Conservation (phyloP, 108 stramenopile genomes). For the Hondaea fermentalgiana region DNA sequence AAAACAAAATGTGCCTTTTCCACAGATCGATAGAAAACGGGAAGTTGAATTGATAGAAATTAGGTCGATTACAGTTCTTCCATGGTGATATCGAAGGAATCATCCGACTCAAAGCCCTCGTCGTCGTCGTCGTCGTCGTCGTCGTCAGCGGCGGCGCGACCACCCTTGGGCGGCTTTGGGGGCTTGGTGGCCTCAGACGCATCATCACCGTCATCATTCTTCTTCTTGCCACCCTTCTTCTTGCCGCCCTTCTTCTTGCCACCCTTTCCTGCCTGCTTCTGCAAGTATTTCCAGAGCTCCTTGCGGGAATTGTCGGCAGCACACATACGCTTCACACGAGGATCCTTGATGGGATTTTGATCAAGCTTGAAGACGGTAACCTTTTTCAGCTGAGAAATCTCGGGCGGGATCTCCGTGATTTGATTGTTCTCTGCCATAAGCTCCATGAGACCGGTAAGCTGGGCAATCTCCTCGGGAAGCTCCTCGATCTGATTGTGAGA, state of each 20-base stretch:
- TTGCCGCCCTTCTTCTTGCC: not conserved
- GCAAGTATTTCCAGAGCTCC: not conserved
- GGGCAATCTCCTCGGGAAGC: not conserved
- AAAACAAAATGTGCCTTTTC: too few species aligned
- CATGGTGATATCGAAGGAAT: slow-evolving; percentile 14
- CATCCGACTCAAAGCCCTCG: not conserved
- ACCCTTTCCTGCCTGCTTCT: not conserved
- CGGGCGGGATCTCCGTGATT: not conserved
- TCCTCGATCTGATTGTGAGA: not conserved
- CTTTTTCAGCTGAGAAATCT: not conserved
- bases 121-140: not conserved
- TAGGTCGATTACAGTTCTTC: not conserved
- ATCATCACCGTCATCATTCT: not conserved
- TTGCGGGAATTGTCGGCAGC: not conserved
- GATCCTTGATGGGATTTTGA: not conserved
- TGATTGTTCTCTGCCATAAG: not conserved
- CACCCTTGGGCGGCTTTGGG: not conserved
- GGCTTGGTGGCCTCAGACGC: not conserved
- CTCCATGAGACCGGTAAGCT: not conserved
- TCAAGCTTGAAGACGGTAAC: slow-evolving; percentile 1
- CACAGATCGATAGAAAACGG: too few species aligned
- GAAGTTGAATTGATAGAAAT: too few species aligned
- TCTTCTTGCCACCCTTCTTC: not conserved
- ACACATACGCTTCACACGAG: not conserved
- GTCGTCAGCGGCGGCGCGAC: not conserved